Evolutionary conservation across 257 asterid genomes (phyloP), one percentile per base, ranked within the genome.

Genomic region (Eucommia ulmoides): DNA sequence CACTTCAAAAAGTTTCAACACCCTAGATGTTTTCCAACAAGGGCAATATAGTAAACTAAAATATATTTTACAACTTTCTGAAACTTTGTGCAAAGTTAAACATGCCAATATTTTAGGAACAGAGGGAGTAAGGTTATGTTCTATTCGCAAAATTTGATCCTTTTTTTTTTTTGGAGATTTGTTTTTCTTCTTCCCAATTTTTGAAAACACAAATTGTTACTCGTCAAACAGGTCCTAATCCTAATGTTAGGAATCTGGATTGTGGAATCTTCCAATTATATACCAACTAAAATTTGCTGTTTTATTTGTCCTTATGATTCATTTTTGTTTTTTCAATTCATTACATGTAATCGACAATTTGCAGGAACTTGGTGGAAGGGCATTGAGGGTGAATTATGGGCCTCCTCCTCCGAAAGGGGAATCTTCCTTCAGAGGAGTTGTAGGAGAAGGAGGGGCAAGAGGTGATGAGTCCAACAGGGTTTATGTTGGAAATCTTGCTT

Each of bases 311-410:
- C 17, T 24, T 33, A 4, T 11, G 4, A 22, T 20, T 20, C 50
- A 42, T 35, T 41, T 46, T 35, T 35, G 11, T 9, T 4, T 10
- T 35, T 35, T 35, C 11, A 9, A 9, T 35, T 35, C 16, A 35
- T 6, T 35, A 35, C 44, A 35, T 35, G 3, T 35, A 35, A 35
- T 35, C 44, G n/a, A 35, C 24, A 24, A 45, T 25, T 33, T 69
- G 49, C 79, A 89, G 97, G 96, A 89, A 64, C 61, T 84, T 20
- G 79, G 78, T 7, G 97, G 97, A 47, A 72, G 97, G 61, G 61
- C 49, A 22, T 20, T 84, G 75, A 76, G 96, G 72, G 97, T 89
- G 33, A 89, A 75, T 62, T 72, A 74, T 1, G 96, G 93, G 23
- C 96, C 95, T 0, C 75, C 97, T 2, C 97, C 97, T 59, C 50